A percentile compares a stretch with the other conserved stretches of the same genome.
Evolutionary conservation across 192 early-diverging fungal genomes (phyloP).

Genomic region (Entomortierella beljakovae): DNA sequence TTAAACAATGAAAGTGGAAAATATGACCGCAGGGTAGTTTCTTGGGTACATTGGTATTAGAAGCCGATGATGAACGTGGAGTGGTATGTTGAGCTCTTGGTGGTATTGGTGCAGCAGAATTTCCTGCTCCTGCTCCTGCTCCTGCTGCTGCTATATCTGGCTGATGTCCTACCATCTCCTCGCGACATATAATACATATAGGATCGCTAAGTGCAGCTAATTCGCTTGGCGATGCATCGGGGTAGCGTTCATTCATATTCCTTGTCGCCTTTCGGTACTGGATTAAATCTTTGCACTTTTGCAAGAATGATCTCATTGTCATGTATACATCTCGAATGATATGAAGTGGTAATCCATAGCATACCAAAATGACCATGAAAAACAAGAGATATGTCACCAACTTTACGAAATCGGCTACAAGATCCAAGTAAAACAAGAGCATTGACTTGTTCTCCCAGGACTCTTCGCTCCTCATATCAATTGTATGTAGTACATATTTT

Average conservation of each 20-base stretch:
- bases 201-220: constrained; percentile 74
- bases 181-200: constrained; percentile 97
- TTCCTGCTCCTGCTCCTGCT: constrained; percentile 8
- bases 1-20: constrained; percentile 96
- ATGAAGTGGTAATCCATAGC: constrained; percentile 92
- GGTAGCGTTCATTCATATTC: constrained; percentile 97
- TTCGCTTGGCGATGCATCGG: constrained; percentile 88
- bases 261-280: constrained; percentile 94
- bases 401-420: constrained; percentile 91
- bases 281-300: constrained; percentile 88
- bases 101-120: background rate
- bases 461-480: constrained; percentile 82
- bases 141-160: constrained; percentile 1
- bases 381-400: constrained; percentile 89
- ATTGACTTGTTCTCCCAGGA: constrained; percentile 97
- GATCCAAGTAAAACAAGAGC: constrained; percentile 91
- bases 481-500: constrained; percentile 90
- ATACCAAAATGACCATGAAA: constrained; percentile 85
- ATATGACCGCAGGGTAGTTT: constrained; percentile 96
- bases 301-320: constrained; percentile 90
- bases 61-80: constrained; percentile 40
- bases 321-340: constrained; percentile 97
- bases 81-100: constrained; percentile 14
- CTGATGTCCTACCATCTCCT: constrained; percentile 83
- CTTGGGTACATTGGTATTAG: constrained; percentile 83